phyloP scores from a whole-genome alignment of 768 basidiomycete genomes.

The Sporobolomyces roseus region DNA sequence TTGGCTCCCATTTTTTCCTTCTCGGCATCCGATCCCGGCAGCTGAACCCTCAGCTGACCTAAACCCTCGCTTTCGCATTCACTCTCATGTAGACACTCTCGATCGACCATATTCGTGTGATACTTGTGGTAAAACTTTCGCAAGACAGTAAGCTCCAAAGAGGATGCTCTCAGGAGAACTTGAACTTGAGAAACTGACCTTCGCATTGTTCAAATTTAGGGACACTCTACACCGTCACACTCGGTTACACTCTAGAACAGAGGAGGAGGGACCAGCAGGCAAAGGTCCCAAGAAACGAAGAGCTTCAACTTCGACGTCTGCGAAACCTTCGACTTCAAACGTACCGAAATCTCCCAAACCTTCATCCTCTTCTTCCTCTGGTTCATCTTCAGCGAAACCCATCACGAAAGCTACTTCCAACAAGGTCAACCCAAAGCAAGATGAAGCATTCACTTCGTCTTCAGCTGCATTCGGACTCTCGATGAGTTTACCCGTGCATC shows the following conservation, averaged over 20 bases:
- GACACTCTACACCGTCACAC: constrained; percentile 45
- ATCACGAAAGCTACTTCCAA: background rate
- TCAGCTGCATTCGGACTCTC: constrained; percentile 22
- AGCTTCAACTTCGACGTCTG: constrained; percentile 14
- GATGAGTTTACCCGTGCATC: constrained; percentile 5
- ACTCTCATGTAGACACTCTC: constrained; percentile 38
- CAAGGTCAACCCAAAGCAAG: background rate
- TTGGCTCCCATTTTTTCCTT: too few relatives aligned
- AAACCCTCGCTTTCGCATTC: background rate
- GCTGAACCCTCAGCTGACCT: background rate
- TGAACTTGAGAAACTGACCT: background rate
- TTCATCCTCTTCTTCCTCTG: constrained; percentile 4
- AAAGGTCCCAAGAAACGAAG: constrained; percentile 28
- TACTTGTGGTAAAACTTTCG: constrained; percentile 44
- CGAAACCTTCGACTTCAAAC: constrained; percentile 16
- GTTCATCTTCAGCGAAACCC: background rate
- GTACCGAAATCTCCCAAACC: too few relatives aligned
- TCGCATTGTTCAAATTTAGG: constrained; percentile 14
- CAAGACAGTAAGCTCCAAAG: constrained; percentile 36
- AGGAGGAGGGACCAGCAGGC: constrained; percentile 24
- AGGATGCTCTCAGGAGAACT: background rate
- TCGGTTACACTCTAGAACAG: constrained; percentile 39
- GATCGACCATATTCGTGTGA: constrained; percentile 44
- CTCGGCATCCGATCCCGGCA: constrained; percentile 6
- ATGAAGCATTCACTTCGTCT: background rate